These are phyloP conservation scores for Daldinia childiae DNA, from an alignment of 495 filamentous ascomycete genomes.

Conservation along the genomic window DNA sequence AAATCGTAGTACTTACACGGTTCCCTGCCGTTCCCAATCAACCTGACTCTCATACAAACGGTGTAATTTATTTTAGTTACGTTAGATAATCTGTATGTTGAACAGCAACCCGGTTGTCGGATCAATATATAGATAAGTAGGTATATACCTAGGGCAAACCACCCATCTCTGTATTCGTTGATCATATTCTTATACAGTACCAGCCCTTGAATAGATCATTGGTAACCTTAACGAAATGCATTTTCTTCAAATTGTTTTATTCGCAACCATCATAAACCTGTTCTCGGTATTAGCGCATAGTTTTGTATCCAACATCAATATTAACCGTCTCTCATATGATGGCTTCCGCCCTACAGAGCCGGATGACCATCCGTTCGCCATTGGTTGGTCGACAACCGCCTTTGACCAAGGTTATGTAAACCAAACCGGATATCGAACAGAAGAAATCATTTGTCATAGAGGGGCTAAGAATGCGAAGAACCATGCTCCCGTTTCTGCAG, in stretches of 20 bases:
- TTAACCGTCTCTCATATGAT: slow-evolving; percentile 60
- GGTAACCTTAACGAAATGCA: not conserved
- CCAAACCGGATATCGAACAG: slow-evolving; percentile 53
- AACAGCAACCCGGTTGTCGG: slow-evolving; percentile 1
- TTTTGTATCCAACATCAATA: slow-evolving; percentile 65
- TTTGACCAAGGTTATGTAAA: slow-evolving; percentile 64
- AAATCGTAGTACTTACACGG: not conserved
- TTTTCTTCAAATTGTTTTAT: slow-evolving; percentile 4
- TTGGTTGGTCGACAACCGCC: slow-evolving; percentile 59
- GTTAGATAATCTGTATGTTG: not conserved
- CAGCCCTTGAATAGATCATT: not conserved
- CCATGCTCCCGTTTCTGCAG: slow-evolving; percentile 62
- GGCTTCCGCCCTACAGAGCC: slow-evolving; percentile 59
- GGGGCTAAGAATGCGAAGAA: slow-evolving; percentile 61
- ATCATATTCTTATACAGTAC: not conserved
- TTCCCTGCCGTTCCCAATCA: not conserved
- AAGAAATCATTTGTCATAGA: slow-evolving; percentile 76
- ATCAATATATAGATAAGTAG: not conserved
- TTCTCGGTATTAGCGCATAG: slow-evolving; percentile 66
- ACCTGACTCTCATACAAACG: not conserved
- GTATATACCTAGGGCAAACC: not conserved
- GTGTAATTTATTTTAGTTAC: not conserved
- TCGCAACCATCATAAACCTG: slow-evolving; percentile 54
- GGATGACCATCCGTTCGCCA: slow-evolving; percentile 36
- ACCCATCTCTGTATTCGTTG: not conserved